These are phyloP conservation scores for Hevea brasiliensis DNA, from an alignment of 345 rosid species.

Conservation along the genomic window DNA sequence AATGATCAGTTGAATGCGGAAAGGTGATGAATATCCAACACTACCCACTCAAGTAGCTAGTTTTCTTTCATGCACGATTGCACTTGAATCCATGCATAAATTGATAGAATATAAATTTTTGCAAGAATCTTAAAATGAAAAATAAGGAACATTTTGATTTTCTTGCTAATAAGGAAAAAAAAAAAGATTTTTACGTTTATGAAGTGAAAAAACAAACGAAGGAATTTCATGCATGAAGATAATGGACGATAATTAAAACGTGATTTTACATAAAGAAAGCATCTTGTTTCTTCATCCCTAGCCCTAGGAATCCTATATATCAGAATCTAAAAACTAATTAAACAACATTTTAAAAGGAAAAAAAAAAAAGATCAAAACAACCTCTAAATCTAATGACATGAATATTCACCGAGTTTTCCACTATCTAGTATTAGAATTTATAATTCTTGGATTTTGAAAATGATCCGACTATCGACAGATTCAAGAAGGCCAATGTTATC, in stretches of 20 bases:
- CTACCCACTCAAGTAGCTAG: neutral
- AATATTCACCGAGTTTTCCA: no score
- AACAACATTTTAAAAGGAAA: neutral
- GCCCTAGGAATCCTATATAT: slow-evolving; percentile 9
- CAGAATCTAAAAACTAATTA: neutral
- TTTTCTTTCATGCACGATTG: neutral
- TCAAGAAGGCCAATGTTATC: slow-evolving; percentile 72
- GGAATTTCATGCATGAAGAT: neutral
- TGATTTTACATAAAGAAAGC: slow-evolving; percentile 31
- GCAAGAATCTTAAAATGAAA: neutral
- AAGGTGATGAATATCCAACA: neutral
- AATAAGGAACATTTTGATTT: no score
- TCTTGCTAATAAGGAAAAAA: neutral
- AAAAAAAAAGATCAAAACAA: neutral
- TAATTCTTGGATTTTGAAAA: slow-evolving; percentile 49
- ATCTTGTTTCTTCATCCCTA: slow-evolving; percentile 1
- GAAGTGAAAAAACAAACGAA: neutral
- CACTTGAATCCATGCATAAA: slow-evolving; percentile 16
- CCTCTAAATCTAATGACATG: neutral
- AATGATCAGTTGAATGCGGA: neutral
- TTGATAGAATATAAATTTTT: neutral
- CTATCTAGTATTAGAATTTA: neutral
- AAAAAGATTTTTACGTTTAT: neutral
- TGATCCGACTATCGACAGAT: slow-evolving; percentile 58
- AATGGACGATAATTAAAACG: slow-evolving; percentile 35